phyloP scores from a whole-genome alignment of 495 filamentous ascomycete species.

The Polyplosphaeria fusca region DNA sequence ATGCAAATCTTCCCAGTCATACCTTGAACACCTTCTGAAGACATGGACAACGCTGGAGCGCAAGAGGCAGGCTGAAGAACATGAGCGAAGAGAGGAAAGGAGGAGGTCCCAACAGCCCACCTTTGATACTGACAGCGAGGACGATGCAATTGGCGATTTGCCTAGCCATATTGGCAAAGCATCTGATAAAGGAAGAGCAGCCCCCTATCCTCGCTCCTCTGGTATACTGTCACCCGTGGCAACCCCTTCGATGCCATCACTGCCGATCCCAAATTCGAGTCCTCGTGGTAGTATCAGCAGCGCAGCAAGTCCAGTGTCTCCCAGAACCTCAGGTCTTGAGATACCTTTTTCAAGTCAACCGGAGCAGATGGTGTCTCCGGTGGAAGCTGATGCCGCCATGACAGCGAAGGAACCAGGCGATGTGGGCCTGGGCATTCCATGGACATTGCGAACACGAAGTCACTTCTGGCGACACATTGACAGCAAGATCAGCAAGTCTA shows the following conservation, averaged over 20 bases:
- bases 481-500: conserved; percentile 13
- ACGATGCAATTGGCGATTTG: conserved; percentile 5
- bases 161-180: neutral
- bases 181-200: neutral
- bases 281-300: too few relatives aligned
- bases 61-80: conserved; percentile 7
- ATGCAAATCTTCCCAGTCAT: conserved; percentile 7
- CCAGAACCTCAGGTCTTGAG: neutral
- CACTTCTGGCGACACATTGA: conserved; percentile 29
- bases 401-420: conserved; percentile 20
- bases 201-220: neutral
- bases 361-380: conserved; percentile 3
- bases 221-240: conserved; percentile 1
- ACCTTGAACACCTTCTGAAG: conserved; percentile 19
- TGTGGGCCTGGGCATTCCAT: conserved; percentile 25
- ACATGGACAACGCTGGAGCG: conserved; percentile 26
- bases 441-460: conserved; percentile 16
- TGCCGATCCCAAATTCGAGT: conserved; percentile 2
- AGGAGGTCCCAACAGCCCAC: conserved; percentile 26
- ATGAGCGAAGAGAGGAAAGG: conserved; percentile 2
- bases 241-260: conserved; percentile 5
- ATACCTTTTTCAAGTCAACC: neutral
- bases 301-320: too few relatives aligned
- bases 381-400: conserved; percentile 19
- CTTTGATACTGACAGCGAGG: conserved; percentile 27